These are phyloP conservation scores for Coemansia sp. DNA, from an alignment of 192 early-diverging fungal genomes.

Conservation along the genomic window DNA sequence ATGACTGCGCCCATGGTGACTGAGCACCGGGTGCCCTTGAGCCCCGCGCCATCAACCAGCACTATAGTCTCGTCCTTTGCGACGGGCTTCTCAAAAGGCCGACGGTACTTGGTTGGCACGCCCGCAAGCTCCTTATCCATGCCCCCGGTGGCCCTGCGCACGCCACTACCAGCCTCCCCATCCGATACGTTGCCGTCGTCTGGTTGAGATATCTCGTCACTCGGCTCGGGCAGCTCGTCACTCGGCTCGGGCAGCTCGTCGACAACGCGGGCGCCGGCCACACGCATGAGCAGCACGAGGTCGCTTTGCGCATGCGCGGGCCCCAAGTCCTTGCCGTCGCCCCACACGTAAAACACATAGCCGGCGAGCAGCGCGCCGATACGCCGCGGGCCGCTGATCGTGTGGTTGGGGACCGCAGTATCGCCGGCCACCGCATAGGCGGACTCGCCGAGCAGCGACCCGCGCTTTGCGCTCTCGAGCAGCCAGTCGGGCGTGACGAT, in stretches of 20 bases:
- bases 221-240: too few species aligned
- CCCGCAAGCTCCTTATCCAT: slow-evolving; percentile 8
- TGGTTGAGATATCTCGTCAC: too few species aligned
- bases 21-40: slow-evolving; percentile 6
- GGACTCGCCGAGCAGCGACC: slow-evolving; percentile 11
- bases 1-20: slow-evolving; percentile 11
- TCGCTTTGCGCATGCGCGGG: slow-evolving; percentile 18
- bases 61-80: neutral
- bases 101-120: slow-evolving; percentile 20
- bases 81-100: slow-evolving; percentile 24
- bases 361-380: slow-evolving; percentile 12
- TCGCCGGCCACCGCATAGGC: slow-evolving; percentile 25
- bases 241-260: neutral
- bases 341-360: slow-evolving; percentile 21
- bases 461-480: slow-evolving; percentile 14
- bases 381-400: neutral
- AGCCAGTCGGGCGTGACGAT: slow-evolving; percentile 38
- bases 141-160: neutral
- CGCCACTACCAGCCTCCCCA: neutral
- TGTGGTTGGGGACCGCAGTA: slow-evolving; percentile 12
- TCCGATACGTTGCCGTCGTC: neutral
- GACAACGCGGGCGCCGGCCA: slow-evolving; percentile 17
- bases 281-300: slow-evolving; percentile 11
- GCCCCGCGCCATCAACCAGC: slow-evolving; percentile 20
- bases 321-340: neutral